These are phyloP conservation scores for Catharanthus roseus DNA, from an alignment of 257 asterid genomes.

Conservation along the genomic window DNA sequence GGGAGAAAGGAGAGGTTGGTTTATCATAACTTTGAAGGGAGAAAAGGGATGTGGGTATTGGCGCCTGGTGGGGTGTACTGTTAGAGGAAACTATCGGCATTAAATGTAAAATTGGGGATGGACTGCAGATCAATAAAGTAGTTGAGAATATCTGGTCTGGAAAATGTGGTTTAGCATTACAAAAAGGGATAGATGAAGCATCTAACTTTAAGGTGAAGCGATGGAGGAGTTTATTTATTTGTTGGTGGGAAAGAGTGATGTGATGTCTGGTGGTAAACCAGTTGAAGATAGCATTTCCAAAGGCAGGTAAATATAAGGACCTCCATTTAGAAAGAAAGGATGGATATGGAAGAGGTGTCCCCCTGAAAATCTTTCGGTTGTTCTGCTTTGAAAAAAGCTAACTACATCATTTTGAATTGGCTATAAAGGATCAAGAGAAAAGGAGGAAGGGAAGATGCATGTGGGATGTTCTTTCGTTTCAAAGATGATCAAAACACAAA, in stretches of 20 bases:
- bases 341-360: not conserved
- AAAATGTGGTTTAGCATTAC: not conserved
- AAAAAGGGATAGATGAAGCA: not conserved
- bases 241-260: not conserved
- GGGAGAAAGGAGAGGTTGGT: not conserved
- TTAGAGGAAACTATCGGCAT: not conserved
- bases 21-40: not conserved
- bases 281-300: not conserved
- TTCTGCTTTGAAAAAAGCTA: not conserved
- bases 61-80: not conserved
- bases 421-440: not conserved
- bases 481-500: not conserved
- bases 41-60: not conserved
- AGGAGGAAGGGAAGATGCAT: not conserved
- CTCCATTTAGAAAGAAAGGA: not conserved
- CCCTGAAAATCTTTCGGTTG: not conserved
- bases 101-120: not conserved
- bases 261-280: not conserved
- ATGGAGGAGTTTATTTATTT: not conserved
- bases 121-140: not conserved
- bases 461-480: not conserved
- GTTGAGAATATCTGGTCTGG: not conserved
- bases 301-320: not conserved
- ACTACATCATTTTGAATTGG: not conserved
- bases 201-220: not conserved